These are phyloP conservation scores for Trichoderma breve DNA, from an alignment of 2,329 filamentous ascomycete species.

Conservation along the genomic window DNA sequence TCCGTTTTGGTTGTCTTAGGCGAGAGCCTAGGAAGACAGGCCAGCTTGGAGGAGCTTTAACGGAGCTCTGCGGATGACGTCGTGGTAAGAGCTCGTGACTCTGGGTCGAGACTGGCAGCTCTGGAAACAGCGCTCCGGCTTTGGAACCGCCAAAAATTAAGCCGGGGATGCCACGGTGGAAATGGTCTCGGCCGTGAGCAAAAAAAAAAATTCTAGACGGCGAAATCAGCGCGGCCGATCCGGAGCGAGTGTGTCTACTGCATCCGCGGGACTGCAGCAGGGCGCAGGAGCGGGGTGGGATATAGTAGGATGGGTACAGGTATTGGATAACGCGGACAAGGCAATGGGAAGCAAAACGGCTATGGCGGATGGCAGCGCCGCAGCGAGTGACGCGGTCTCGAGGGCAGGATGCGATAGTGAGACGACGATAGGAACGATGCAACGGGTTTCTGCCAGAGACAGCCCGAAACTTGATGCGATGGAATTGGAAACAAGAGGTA, in stretches of 20 bases:
- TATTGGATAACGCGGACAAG: background rate
- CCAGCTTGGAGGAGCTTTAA: slow-evolving; percentile 26
- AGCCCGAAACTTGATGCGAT: background rate
- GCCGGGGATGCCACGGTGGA: slow-evolving; percentile 24
- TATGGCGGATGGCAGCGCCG: background rate
- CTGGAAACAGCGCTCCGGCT: slow-evolving; percentile 19
- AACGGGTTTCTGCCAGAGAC: background rate
- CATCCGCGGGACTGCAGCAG: slow-evolving; percentile 16
- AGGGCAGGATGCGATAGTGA: background rate
- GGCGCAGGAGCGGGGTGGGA: slow-evolving; percentile 15
- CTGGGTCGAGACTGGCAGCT: slow-evolving; percentile 21
- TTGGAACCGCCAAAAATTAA: background rate
- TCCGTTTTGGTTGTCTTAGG: slow-evolving; percentile 49
- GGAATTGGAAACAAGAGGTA: slow-evolving; percentile 22
- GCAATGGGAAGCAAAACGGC: slow-evolving; percentile 3
- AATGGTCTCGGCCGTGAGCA: background rate
- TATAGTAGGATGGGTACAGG: background rate
- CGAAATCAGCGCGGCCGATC: slow-evolving; percentile 17
- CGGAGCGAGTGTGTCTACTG: slow-evolving; percentile 8
- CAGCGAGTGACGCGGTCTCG: background rate
- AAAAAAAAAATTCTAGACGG: slow-evolving; percentile 11
- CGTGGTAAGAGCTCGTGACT: slow-evolving; percentile 21
- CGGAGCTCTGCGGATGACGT: slow-evolving; percentile 25
- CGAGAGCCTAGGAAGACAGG: slow-evolving; percentile 28
- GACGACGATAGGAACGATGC: background rate